Evolutionary conservation across 371 early-diverging fungal species (phyloP).

Genomic region (Rhizopus sp.): DNA sequence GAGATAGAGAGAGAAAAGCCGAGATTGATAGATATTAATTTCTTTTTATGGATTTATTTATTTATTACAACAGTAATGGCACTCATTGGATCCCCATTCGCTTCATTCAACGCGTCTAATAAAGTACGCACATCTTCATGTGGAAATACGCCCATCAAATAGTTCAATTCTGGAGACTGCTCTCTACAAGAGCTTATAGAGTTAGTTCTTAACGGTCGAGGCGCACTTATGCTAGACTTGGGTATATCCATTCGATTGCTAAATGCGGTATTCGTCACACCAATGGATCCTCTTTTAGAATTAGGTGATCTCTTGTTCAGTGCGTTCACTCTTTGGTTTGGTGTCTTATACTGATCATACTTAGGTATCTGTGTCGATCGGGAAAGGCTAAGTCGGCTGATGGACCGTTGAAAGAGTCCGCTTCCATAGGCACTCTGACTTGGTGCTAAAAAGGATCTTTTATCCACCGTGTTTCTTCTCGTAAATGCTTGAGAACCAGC

Average conservation of each 20-base stretch:
- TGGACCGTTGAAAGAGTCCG: constrained; percentile 20
- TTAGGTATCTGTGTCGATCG: constrained; percentile 22
- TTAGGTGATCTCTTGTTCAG: constrained; percentile 1
- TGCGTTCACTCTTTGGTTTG: constrained; percentile 1
- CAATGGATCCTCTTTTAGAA: background rate
- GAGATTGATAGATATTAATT: background rate
- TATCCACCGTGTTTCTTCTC: background rate
- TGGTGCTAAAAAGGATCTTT: constrained; percentile 2
- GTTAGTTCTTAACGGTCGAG: constrained; percentile 8
- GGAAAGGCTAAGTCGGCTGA: constrained; percentile 18
- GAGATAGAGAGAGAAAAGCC: background rate
- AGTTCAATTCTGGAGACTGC: constrained; percentile 7
- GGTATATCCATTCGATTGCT: constrained; percentile 3
- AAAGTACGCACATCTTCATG: constrained; percentile 20
- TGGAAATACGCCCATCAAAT: constrained; percentile 24
- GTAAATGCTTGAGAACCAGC: constrained; percentile 10
- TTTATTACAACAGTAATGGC: constrained; percentile 20
- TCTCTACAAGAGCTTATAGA: background rate
- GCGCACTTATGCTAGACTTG: constrained; percentile 20
- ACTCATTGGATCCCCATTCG: constrained; percentile 26
- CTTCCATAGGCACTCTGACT: constrained; percentile 6
- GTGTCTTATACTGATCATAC: constrained; percentile 10
- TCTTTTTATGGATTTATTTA: constrained; percentile 4
- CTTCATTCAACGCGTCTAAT: constrained; percentile 21
- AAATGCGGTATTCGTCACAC: background rate